Evolutionary conservation across 345 rosid species (phyloP).

Genomic region (Melastoma malabathricum): DNA sequence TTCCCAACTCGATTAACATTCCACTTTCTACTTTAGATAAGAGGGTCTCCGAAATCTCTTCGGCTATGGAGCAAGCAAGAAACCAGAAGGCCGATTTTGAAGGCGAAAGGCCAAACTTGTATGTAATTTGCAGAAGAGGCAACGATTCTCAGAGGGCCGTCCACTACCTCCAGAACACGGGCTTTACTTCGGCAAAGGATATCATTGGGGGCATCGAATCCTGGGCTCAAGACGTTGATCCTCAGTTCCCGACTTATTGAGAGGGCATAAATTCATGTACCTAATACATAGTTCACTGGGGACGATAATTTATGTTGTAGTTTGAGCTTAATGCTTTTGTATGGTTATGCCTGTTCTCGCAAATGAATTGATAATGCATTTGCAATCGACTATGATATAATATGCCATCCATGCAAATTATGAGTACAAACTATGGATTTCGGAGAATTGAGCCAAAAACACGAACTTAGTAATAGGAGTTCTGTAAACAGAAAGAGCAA

Average conservation of each 20-base stretch:
- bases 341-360: no score
- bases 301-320: no score
- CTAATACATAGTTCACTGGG: no score
- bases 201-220: slow-evolving; percentile 73
- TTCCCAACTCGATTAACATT: slow-evolving; percentile 61
- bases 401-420: no score
- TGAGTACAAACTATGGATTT: no score
- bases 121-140: slow-evolving; percentile 76
- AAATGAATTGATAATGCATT: no score
- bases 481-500: no score
- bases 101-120: slow-evolving; percentile 25
- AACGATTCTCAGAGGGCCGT: slow-evolving; percentile 95
- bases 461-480: no score
- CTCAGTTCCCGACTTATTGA: slow-evolving; percentile 39
- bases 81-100: slow-evolving; percentile 3
- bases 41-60: slow-evolving; percentile 47
- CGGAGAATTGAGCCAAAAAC: no score
- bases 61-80: slow-evolving; percentile 41
- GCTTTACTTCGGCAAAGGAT: slow-evolving; percentile 55
- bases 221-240: slow-evolving; percentile 72
- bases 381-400: no score
- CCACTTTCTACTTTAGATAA: slow-evolving; percentile 54
- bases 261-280: no score
- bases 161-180: slow-evolving; percentile 39
- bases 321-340: no score